A percentile compares a stretch with the other conserved stretches of the same genome.
These are phyloP conservation scores for Hirsutella rhossiliensis DNA, from an alignment of 2,329 filamentous ascomycete species.

Conservation along the genomic window DNA sequence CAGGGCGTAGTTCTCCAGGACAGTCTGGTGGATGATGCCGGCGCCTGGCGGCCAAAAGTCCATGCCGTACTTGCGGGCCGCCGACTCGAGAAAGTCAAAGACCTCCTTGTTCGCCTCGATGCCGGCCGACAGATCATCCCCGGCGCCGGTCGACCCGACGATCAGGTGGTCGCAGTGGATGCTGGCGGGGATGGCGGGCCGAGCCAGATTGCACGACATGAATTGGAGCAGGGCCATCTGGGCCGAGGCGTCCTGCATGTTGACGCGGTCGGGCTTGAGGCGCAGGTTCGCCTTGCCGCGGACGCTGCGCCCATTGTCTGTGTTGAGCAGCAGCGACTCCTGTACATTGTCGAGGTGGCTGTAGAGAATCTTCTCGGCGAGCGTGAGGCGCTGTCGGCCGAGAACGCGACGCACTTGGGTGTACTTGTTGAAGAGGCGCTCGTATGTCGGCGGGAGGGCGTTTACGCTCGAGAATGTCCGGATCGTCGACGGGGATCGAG, in stretches of 20 bases:
- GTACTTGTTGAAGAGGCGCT: slow-evolving; percentile 68
- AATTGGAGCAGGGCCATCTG: slow-evolving; percentile 98
- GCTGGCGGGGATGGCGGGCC: slow-evolving; percentile 86
- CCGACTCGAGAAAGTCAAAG: slow-evolving; percentile 93
- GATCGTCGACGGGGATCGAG: slow-evolving; percentile 12
- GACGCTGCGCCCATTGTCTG: slow-evolving; percentile 72
- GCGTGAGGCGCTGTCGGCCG: slow-evolving; percentile 56
- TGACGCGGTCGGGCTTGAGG: slow-evolving; percentile 92
- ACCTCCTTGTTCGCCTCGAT: slow-evolving; percentile 93
- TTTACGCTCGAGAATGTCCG: slow-evolving; percentile 26
- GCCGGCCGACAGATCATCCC: slow-evolving; percentile 71
- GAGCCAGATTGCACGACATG: slow-evolving; percentile 87
- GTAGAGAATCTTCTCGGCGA: slow-evolving; percentile 98
- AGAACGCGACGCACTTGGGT: slow-evolving; percentile 64
- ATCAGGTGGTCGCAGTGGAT: slow-evolving; percentile 99
- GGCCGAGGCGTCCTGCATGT: slow-evolving; percentile 97
- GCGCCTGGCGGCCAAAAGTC: slow-evolving; percentile 93
- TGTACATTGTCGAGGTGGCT: slow-evolving; percentile 84
- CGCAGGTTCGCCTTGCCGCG: slow-evolving; percentile 86
- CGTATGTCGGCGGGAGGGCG: slow-evolving; percentile 58
- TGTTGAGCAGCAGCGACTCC: slow-evolving; percentile 73
- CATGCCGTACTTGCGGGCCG: slow-evolving; percentile 81
- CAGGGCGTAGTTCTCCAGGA: slow-evolving; percentile 95
- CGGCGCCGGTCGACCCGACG: slow-evolving; percentile 82
- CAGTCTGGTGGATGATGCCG: slow-evolving; percentile 94